These are phyloP conservation scores for Chalaropsis thielavioides DNA, from an alignment of 2,329 filamentous ascomycete species.

Conservation along the genomic window DNA sequence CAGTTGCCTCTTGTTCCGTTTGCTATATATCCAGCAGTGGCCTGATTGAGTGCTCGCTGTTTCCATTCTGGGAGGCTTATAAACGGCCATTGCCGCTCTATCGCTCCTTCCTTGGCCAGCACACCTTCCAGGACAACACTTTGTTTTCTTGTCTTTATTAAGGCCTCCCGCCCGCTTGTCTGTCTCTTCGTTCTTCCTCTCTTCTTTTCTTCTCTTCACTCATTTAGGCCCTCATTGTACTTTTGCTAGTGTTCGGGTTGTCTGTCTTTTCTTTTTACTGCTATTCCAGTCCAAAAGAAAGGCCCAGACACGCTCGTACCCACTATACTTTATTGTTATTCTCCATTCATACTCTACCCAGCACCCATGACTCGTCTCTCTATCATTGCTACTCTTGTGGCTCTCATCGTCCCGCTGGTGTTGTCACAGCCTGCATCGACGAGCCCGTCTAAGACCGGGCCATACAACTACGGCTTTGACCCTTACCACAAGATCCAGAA, in stretches of 20 bases:
- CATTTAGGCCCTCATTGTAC: neutral
- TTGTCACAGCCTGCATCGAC: constrained; percentile 13
- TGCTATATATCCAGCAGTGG: neutral
- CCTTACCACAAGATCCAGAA: constrained; percentile 4
- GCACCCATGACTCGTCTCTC: constrained; percentile 13
- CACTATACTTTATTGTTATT: constrained; percentile 1
- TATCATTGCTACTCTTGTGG: constrained; percentile 7
- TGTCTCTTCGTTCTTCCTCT: neutral
- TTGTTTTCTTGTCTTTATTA: neutral
- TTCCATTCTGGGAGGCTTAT: neutral
- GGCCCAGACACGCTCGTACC: neutral
- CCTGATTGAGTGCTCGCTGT: neutral
- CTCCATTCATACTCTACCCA: neutral
- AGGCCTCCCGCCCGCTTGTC: neutral
- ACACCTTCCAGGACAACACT: neutral
- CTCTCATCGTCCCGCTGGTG: neutral
- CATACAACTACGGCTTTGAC: constrained; percentile 17
- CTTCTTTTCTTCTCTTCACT: neutral
- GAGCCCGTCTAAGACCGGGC: constrained; percentile 11
- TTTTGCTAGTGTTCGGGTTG: constrained; percentile 3
- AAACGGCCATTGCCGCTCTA: neutral
- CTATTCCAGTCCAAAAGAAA: neutral
- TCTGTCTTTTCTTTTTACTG: constrained; percentile 3
- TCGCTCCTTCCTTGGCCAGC: neutral
- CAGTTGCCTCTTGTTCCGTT: neutral